Evolutionary conservation across 2,329 filamentous ascomycete genomes (phyloP), one percentile per base, ranked within the genome.

Genomic region (Phoma sp.): DNA sequence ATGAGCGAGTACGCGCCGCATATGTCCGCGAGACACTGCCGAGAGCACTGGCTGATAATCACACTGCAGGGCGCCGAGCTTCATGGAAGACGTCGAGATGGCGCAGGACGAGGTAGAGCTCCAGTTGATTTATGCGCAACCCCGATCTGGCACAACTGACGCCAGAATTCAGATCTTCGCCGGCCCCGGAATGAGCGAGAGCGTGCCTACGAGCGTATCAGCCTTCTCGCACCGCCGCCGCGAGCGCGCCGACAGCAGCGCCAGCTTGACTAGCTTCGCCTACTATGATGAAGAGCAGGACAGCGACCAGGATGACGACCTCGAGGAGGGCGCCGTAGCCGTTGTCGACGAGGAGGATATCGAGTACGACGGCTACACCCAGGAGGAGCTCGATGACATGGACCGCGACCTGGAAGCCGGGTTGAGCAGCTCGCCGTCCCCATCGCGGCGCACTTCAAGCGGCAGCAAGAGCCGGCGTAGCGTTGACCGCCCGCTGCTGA

Each of bases 11-110:
- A 64, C 49, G 69, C 60, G 5, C 10, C 22, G 36, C 1, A 11
- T 29, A 39, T 24, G 32, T 33, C 32, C 32, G 10, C 32, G 13
- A 33, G 32, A 33, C 24, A 14, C 32, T 14, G n/a, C 2, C 22
- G 14, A 23, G 44, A 9, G 23, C 13, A 14, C 13, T 8, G 23
- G 46, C 52, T 55, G 41, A 55, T 46, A 11, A 33, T 9, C 7
- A 13, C n/a, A 8, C 8, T 18, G 27, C 48, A 56, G 53, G 30
- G 47, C 47, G 22, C 76, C 87, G 32, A 96, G 91, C 76, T 88
- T 97, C 64, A 88, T 96, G 65, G 91, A 91, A 63, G 91, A 96
- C 75, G 93, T 98, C n/a, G 93, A 97, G 74, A 98, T 99, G 95
- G 93, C 95, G 18, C 91, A 96, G 46, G 91, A 96, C 73, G 93